Percentiles rank a stretch among this genome's conserved stretches.
Evolutionary conservation across 495 filamentous ascomycete genomes (phyloP).

Genomic region (Peziza echinospora): DNA sequence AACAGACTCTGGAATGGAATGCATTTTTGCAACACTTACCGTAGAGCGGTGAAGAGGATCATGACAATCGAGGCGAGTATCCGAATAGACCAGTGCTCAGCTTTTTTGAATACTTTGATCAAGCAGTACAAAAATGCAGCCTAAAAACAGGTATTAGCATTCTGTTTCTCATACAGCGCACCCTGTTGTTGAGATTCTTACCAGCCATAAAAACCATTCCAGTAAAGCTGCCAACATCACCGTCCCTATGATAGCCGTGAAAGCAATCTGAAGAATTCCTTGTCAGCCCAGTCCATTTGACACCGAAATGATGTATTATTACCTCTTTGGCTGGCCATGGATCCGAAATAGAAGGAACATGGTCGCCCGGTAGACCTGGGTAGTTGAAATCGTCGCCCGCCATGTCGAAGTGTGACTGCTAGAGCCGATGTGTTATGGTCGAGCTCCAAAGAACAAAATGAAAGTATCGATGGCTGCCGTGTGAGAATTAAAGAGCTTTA

Average conservation of each 20-base stretch:
- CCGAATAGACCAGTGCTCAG: conserved; percentile 62
- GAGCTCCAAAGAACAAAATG: too few species aligned
- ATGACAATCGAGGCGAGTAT: conserved; percentile 57
- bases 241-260: conserved; percentile 58
- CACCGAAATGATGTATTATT: not conserved
- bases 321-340: conserved; percentile 17
- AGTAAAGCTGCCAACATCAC: conserved; percentile 69
- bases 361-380: too few species aligned
- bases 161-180: not conserved
- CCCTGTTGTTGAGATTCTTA: conserved; percentile 1
- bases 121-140: conserved; percentile 81
- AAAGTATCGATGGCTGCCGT: too few species aligned
- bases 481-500: too few species aligned
- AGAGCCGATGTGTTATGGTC: too few species aligned
- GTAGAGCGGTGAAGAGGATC: conserved; percentile 45
- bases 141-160: conserved; percentile 4
- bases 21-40: conserved; percentile 29
- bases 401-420: too few species aligned
- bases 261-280: conserved; percentile 39
- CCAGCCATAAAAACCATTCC: conserved; percentile 89
- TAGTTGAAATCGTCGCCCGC: too few species aligned
- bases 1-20: not conserved
- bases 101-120: conserved; percentile 70
- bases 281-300: conserved; percentile 7
- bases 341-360: conserved; percentile 7